Conservation (phyloP, 1,284 basidiomycete genomes). For the Cutaneotrichosporon sp. region DNA sequence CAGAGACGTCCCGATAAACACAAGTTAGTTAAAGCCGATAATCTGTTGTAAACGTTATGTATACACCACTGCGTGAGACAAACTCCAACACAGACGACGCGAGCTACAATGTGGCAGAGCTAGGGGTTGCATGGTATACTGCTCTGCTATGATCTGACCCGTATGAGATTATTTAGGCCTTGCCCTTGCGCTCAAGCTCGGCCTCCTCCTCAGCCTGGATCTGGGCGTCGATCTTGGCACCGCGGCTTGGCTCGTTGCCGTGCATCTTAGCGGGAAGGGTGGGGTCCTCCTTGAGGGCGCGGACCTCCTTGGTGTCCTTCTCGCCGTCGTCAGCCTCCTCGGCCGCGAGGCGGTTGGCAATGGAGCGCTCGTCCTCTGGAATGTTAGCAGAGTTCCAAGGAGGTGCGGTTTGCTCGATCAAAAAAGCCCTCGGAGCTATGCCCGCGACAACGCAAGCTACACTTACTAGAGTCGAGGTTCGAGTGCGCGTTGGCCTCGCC, state of each 20-base stretch:
- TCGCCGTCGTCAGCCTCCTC: background rate
- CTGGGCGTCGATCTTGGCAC: constrained; percentile 15
- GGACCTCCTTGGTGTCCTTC: constrained; percentile 8
- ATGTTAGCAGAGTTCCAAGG: too few relatives aligned
- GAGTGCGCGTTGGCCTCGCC: constrained; percentile 5
- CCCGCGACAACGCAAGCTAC: too few relatives aligned
- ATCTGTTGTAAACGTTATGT: too few relatives aligned
- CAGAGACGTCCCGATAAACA: too few relatives aligned
- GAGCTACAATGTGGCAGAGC: too few relatives aligned
- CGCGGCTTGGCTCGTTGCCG: constrained; percentile 17
- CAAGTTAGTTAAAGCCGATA: too few relatives aligned
- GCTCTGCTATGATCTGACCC: too few relatives aligned
- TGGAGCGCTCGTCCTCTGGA: constrained; percentile 8
- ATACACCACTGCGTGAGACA: too few relatives aligned
- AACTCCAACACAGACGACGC: too few relatives aligned
- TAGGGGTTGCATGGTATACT: too few relatives aligned
- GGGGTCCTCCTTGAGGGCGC: constrained; percentile 13
- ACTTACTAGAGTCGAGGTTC: constrained; percentile 5
- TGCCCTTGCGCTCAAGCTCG: constrained; percentile 15
- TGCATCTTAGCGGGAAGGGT: constrained; percentile 9
- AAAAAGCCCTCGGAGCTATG: too few relatives aligned
- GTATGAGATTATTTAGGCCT: background rate
- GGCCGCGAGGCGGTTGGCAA: constrained; percentile 7
- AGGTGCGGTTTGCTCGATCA: too few relatives aligned
- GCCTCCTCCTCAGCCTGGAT: constrained; percentile 12